Evolutionary conservation across 1,284 basidiomycete genomes (phyloP).

Genomic region (Tremellales sp.): DNA sequence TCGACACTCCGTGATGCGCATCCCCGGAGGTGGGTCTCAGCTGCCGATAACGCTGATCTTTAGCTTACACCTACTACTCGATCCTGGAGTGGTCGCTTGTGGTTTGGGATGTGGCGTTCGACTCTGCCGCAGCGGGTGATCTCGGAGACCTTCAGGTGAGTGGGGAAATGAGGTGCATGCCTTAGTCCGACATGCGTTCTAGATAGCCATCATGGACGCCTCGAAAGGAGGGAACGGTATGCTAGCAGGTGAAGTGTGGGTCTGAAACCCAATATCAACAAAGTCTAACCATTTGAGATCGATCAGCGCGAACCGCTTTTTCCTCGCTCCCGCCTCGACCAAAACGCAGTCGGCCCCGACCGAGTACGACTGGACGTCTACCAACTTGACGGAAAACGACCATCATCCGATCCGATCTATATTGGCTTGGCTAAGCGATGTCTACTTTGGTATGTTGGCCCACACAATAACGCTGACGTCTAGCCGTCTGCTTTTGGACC

Average conservation of each 20-base stretch:
- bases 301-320: not conserved
- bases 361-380: constrained; percentile 21
- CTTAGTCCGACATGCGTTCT: constrained; percentile 3
- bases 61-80: constrained; percentile 78
- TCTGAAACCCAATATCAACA: too few species aligned
- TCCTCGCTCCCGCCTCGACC: not conserved
- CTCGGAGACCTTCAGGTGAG: constrained; percentile 50
- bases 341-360: not conserved
- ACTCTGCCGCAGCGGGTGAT: constrained; percentile 64
- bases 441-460: constrained; percentile 35
- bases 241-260: too few species aligned
- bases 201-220: constrained; percentile 26
- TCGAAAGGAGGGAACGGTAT: constrained; percentile 12
- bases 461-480: constrained; percentile 1
- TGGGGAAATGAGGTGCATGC: not conserved
- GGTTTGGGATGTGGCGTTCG: constrained; percentile 71
- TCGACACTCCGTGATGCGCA: constrained; percentile 71
- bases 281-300: too few species aligned
- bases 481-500: constrained; percentile 85
- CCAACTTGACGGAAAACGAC: not conserved
- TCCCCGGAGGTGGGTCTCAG: constrained; percentile 64
- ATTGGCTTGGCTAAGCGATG: constrained; percentile 37
- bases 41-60: constrained; percentile 9
- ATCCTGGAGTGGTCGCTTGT: constrained; percentile 87
- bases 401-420: not conserved